phyloP scores from a whole-genome alignment of 164 flowering plant genomes.

The Chimonanthus salicifolius region DNA sequence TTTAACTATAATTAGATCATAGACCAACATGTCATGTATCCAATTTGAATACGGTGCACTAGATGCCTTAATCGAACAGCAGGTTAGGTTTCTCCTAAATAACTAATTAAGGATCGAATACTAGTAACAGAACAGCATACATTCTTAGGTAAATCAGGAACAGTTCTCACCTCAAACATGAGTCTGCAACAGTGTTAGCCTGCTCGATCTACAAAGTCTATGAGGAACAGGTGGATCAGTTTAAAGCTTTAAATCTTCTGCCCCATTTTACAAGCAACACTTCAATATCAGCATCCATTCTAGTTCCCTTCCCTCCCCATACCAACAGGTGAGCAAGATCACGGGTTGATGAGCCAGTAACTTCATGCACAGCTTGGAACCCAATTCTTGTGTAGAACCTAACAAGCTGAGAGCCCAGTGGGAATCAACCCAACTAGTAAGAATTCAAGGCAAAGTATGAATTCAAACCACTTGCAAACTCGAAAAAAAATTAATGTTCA shows the following conservation, averaged over 20 bases:
- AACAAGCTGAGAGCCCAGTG: slow-evolving; percentile 52
- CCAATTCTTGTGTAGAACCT: slow-evolving; percentile 80
- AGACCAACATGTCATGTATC: no score
- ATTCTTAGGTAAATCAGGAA: no score
- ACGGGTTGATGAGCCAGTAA: slow-evolving; percentile 51
- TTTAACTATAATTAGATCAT: no score
- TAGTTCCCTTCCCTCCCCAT: slow-evolving; percentile 85
- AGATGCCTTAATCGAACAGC: no score
- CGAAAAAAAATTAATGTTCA: not conserved
- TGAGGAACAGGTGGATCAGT: not conserved
- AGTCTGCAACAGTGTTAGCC: not conserved
- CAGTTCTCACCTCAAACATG: not conserved
- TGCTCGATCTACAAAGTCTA: not conserved
- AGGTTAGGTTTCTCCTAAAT: no score
- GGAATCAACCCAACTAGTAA: not conserved
- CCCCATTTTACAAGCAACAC: slow-evolving; percentile 75
- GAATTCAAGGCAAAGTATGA: not conserved
- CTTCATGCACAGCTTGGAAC: slow-evolving; percentile 68
- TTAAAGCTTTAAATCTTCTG: slow-evolving; percentile 40
- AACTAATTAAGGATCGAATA: no score
- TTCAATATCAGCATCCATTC: slow-evolving; percentile 71
- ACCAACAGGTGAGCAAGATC: slow-evolving; percentile 67
- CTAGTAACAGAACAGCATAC: no score
- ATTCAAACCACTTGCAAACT: not conserved
- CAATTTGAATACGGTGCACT: no score